Evolutionary conservation across 208 protist species (phyloP).

Genomic region (Trypanosoma cruzi): DNA sequence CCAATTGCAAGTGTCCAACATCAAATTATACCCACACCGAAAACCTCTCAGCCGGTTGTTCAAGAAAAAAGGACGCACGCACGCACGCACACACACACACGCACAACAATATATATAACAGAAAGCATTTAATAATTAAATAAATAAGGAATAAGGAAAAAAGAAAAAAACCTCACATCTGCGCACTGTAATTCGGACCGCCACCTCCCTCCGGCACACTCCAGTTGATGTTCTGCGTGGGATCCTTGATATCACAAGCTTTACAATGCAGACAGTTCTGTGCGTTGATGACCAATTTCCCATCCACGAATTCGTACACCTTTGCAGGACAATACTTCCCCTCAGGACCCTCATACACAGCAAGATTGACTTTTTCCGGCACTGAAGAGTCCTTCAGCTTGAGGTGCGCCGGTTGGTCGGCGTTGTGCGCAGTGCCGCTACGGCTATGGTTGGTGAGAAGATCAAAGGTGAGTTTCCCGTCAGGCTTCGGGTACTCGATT

Average conservation of each 20-base stretch:
- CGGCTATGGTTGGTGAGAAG: conserved; percentile 95
- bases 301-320: conserved; percentile 95
- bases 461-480: conserved; percentile 96
- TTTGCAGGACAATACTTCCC: conserved; percentile 96
- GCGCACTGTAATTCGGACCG: conserved; percentile 82
- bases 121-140: conserved; percentile 18
- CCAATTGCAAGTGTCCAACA: too few species aligned
- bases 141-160: conserved; percentile 19
- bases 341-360: conserved; percentile 93
- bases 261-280: conserved; percentile 99
- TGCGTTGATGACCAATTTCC: conserved; percentile 96
- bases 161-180: conserved; percentile 66
- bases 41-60: too few species aligned
- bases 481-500: conserved; percentile 98
- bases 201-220: conserved; percentile 94
- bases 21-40: too few species aligned
- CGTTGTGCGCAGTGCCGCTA: conserved; percentile 96
- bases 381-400: conserved; percentile 73
- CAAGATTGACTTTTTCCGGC: conserved; percentile 86
- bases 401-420: conserved; percentile 96
- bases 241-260: conserved; percentile 99
- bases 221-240: conserved; percentile 98
- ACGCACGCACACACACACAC: conserved; percentile 14
- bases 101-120: conserved; percentile 23
- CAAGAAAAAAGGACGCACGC: conserved; percentile 11